Percentiles rank a stretch among this genome's conserved stretches.
Conservation (phyloP, 2,329 filamentous ascomycete genomes). For the Dactylellina leptospora region DNA sequence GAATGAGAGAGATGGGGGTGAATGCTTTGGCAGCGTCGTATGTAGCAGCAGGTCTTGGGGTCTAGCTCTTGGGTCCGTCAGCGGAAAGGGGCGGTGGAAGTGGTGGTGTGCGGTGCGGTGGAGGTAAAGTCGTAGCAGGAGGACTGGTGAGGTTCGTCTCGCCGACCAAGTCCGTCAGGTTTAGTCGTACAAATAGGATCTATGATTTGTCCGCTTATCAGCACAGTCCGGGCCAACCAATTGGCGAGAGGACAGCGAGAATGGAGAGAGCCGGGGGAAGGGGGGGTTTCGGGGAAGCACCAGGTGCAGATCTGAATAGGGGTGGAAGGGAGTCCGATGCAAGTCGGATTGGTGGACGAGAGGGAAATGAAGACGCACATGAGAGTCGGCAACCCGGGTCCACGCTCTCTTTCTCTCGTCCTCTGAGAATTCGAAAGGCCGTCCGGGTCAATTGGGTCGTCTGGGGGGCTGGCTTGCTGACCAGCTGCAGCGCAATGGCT, state of each 20-base stretch:
- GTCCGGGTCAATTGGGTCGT: conserved; percentile 37
- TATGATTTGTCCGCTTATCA: conserved; percentile 52
- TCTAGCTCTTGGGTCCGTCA: neutral
- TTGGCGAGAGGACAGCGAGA: conserved; percentile 6
- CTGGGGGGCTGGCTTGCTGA: conserved; percentile 15
- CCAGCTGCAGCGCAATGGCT: conserved; percentile 2
- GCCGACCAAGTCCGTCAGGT: conserved; percentile 29
- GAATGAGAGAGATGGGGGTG: conserved; percentile 26
- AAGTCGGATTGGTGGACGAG: conserved; percentile 25
- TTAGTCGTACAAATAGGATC: conserved; percentile 22
- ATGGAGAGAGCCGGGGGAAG: conserved; percentile 4
- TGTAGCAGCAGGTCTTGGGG: conserved; percentile 13
- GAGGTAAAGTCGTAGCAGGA: neutral
- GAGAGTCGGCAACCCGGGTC: conserved; percentile 30
- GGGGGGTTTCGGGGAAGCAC: conserved; percentile 23
- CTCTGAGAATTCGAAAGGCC: neutral
- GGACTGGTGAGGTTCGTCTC: conserved; percentile 24
- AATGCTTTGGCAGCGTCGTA: conserved; percentile 15
- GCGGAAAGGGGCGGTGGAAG: neutral
- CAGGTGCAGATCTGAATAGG: conserved; percentile 34
- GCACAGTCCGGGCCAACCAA: conserved; percentile 10
- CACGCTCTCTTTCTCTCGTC: conserved; percentile 14
- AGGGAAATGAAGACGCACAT: conserved; percentile 2
- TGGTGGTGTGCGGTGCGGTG: conserved; percentile 12
- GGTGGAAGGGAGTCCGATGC: conserved; percentile 44